phyloP scores from a whole-genome alignment of 176 grass and related monocot species.

The Musa acuminata region DNA sequence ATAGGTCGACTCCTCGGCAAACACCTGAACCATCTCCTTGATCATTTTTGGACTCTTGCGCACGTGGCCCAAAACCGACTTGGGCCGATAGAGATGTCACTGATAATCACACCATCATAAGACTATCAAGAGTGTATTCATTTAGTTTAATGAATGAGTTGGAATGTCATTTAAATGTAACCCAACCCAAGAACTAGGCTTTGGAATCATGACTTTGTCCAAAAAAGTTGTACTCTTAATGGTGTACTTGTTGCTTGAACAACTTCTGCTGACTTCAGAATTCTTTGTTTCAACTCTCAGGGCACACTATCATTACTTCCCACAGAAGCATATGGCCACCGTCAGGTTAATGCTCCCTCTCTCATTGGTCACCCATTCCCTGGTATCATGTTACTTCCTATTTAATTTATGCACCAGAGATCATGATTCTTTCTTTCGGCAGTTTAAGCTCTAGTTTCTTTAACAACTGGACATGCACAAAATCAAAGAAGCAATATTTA shows the following conservation, averaged over 20 bases:
- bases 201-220: constrained; percentile 13
- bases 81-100: no score
- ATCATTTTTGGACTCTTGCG: no score
- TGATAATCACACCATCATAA: no score
- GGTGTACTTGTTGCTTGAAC: constrained; percentile 12
- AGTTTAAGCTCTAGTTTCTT: constrained; percentile 55
- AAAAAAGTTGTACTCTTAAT: constrained; percentile 12
- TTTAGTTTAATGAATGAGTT: not conserved
- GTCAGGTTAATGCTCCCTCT: not conserved
- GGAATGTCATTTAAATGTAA: not conserved
- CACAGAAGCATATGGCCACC: constrained; percentile 1
- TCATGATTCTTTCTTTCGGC: constrained; percentile 51
- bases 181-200: not conserved
- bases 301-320: constrained; percentile 9
- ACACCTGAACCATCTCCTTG: no score
- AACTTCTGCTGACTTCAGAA: constrained; percentile 5
- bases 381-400: not conserved
- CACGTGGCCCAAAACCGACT: no score
- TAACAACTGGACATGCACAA: constrained; percentile 70
- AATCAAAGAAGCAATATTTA: constrained; percentile 49
- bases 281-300: constrained; percentile 15
- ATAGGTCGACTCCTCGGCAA: no score
- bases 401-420: constrained; percentile 6
- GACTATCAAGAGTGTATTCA: no score
- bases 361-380: constrained; percentile 6